Base-by-base conservation (phyloP, 192 early-diverging fungal genomes). In the Linnemannia elongata region DNA sequence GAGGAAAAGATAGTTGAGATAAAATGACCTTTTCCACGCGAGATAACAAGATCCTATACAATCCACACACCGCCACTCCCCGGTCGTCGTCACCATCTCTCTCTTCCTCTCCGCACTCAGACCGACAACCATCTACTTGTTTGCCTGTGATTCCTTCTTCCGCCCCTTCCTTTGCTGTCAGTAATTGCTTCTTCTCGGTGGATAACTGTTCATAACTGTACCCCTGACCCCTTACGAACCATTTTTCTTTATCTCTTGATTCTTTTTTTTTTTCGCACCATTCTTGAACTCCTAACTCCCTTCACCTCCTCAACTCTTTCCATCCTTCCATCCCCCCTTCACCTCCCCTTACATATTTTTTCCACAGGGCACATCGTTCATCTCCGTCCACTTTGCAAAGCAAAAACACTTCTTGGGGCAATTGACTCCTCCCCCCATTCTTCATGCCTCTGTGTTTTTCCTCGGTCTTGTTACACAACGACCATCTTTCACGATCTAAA, bases 51-150 rank as follows among this genome's bases (percentile, higher is more conserved):
- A 52, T 52, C 18, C 49, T 5, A 18, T 52, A 18, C 0, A 52
- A 52, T 52, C 49, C 49, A 22, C 49, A 20, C 49, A 49, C 49
- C 49, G 49, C 49, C 49, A 52, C 49, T 70, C 35, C 12, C 39
- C 12, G 15, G 38, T 41, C 18, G 18, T 42, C 70, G 35, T 72
- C 17, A 12, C 22, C 69, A n/a, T 71, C 38, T 71, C 69, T 71
- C 69, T 38, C 38, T 42, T 24, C 69, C 70, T 72, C 60, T 66
- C 60, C 30, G 60, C 60, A 66, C 60, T 66, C 60, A 66, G 60
- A 66, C 60, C 60, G 60, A 66, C 30, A 52, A 30, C 12, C 60
- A 66, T 66, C 10, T 30, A 66, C 9, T 15, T n/a, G 22, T 9
- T n/a, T 12, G n/a, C 22, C 10, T 27, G 15, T 10, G 3, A 10